Evolutionary conservation across 208 protist genomes (phyloP), one percentile per base, ranked within the genome.

Genomic region (Leishmania lainsoni): DNA sequence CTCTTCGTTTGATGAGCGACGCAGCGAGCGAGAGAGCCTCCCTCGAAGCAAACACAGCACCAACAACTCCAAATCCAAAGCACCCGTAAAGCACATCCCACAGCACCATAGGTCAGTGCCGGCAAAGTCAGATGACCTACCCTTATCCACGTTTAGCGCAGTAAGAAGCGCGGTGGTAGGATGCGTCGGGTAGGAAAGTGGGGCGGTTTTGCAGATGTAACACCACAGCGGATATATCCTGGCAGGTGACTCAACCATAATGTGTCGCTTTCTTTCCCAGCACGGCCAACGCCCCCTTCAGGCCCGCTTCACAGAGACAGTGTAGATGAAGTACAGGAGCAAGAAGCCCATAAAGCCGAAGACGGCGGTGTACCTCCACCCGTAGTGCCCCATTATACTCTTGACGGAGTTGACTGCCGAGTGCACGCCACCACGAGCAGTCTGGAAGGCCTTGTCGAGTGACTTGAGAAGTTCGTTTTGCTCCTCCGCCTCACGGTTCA

Each of bases 401-500:
- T 87, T 85, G 56, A 97, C 83, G 3, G 85, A 83, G 16, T 58
- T 81, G 16, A 95, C 87, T 32, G 92, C 86, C 22, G 81, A 79
- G 68, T 86, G 85, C 29, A 97, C 91, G 17, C 94, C 94, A 29
- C 83, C 76, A 20, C 84, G 84, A 29, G 94, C 91, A 1, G 81
- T 86, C 32, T 80, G 86, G 52, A 97, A 93, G 3, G 86, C 83
- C 49, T 66, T 81, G 52, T 86, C 78, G 10, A 97, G 78, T 17
- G 78, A 75, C 42, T 84, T 72, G 0, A 97, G 86, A 9, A 97
- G 77, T 29, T 88, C 68, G 72, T 97, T 97, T 22, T 97, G 94
- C 79, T 96, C 90, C 73, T 88, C 83, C 1, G 86, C 94, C 81
- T 96, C 94, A 16, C 89, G 81, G 71, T 86, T 81, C 26, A 97